A percentile compares a stretch with the other conserved stretches of the same genome.
Evolutionary conservation across 208 protist genomes (phyloP).

Genomic region (Porcisia deanei): DNA sequence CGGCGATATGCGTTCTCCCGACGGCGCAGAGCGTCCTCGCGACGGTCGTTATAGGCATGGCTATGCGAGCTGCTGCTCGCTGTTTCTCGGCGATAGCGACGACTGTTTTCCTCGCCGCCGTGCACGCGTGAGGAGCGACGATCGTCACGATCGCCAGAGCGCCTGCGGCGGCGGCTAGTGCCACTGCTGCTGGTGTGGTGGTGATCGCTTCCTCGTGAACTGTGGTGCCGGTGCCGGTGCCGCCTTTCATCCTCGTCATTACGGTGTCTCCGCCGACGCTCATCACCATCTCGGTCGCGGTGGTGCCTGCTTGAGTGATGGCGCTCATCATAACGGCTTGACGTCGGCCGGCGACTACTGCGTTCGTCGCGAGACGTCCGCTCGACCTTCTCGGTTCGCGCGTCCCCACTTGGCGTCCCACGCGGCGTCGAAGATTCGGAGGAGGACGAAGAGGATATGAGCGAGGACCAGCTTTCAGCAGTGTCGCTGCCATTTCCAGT

Average conservation of each 20-base stretch:
- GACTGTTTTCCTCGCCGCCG: conserved; percentile 16
- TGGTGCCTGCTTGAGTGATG: conserved; percentile 25
- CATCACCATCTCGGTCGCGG: conserved; percentile 27
- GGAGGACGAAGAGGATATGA: conserved; percentile 23
- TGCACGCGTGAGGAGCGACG: conserved; percentile 6
- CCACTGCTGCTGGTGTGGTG: conserved; percentile 6
- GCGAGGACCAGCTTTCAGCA: conserved; percentile 19
- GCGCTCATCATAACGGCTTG: conserved; percentile 13
- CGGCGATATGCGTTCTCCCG: conserved; percentile 13
- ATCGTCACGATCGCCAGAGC: conserved; percentile 12
- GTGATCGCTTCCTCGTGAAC: conserved; percentile 6
- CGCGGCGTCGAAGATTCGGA: neutral
- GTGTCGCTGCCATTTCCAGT: conserved; percentile 11
- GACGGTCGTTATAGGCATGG: conserved; percentile 51
- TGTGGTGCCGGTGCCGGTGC: conserved; percentile 13
- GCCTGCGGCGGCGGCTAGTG: conserved; percentile 14
- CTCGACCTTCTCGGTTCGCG: neutral
- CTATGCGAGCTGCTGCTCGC: conserved; percentile 6
- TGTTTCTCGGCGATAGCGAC: conserved; percentile 18
- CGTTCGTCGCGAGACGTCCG: conserved; percentile 8
- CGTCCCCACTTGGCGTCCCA: neutral
- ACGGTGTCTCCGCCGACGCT: conserved; percentile 18
- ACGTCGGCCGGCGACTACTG: conserved; percentile 15
- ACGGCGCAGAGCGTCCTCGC: conserved; percentile 54
- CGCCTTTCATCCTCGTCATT: conserved; percentile 12